These are phyloP conservation scores for Coprinellus micaceus DNA, from an alignment of 768 basidiomycete species.

Conservation along the genomic window DNA sequence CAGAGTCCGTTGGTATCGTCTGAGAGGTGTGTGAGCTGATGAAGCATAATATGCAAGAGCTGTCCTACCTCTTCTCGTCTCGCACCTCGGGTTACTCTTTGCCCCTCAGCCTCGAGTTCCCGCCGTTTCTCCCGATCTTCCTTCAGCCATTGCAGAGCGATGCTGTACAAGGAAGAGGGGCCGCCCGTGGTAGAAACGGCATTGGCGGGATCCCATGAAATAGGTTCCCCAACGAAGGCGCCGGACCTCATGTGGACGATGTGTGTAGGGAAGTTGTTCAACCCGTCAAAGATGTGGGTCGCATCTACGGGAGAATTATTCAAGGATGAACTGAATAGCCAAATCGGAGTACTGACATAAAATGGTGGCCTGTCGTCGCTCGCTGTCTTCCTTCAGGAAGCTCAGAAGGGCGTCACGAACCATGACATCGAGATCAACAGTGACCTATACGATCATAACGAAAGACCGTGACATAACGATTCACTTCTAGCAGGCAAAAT, in stretches of 20 bases:
- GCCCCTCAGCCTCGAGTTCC: slow-evolving; percentile 52
- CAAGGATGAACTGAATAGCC: slow-evolving; percentile 5
- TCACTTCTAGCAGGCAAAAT: too few species aligned
- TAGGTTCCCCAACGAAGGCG: slow-evolving; percentile 59
- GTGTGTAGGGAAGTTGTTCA: slow-evolving; percentile 89
- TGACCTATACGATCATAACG: slow-evolving; percentile 55
- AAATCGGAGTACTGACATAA: slow-evolving; percentile 54
- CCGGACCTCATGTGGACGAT: slow-evolving; percentile 90
- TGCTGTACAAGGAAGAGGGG: slow-evolving; percentile 50
- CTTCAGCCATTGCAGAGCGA: slow-evolving; percentile 84
- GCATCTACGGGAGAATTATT: slow-evolving; percentile 54
- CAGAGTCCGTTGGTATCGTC: slow-evolving; percentile 69
- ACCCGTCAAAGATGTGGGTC: slow-evolving; percentile 95
- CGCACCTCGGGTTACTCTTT: slow-evolving; percentile 56
- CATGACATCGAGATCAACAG: slow-evolving; percentile 94
- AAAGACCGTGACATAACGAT: too few species aligned
- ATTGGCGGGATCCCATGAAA: slow-evolving; percentile 60
- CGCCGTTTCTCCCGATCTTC: slow-evolving; percentile 72
- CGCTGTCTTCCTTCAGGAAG: slow-evolving; percentile 83
- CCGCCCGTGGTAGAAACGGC: slow-evolving; percentile 17
- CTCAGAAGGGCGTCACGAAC: slow-evolving; percentile 88
- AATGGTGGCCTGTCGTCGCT: slow-evolving; percentile 78
- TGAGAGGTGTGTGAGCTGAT: too few species aligned
- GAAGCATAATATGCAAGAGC: slow-evolving; percentile 11
- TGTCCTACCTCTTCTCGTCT: slow-evolving; percentile 46